Base-by-base conservation (phyloP, 2,329 filamentous ascomycete genomes). In the Pseudogymnoascus sp. region DNA sequence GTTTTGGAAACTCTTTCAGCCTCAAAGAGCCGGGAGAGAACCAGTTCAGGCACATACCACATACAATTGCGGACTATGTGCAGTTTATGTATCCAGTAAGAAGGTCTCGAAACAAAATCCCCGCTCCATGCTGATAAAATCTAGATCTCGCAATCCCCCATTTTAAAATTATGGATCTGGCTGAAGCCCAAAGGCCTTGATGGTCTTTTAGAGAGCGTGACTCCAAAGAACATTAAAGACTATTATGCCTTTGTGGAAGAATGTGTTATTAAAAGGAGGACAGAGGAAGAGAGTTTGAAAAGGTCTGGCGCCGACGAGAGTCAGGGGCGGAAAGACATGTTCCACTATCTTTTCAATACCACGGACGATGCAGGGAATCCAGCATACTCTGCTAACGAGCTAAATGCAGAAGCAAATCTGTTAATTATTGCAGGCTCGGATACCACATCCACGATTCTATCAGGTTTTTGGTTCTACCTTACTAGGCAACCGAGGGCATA, bases 391-490 rank as follows among this genome's bases (percentile, higher is more conserved):
- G 27, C 6, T 55, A 25, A 55, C 5, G 45, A 55, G 9, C 45
- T 55, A 8, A 33, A 70, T 1, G 72, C 70, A 1, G 68, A 72
- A 55, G 45, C 45, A 12, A 31, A 18, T 4, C 58, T 45, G 3
- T 27, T 63, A 31, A 37, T 61, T 52, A 12, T 31, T 60, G 61
- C 18, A 15, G 58, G 61, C 9, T 36, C 36, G 15, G 58, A 60
- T n/a, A 60, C 58, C 29, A 60, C 58, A 9, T 35, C 37, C 12
- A 52, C 40, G n/a, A 27, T 15, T 13, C 62, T 73, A 9, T 59
- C 68, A 1, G 71, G 70, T 0, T 62, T 69, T 1, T 67, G 75
- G 42, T 76, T 75, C 66, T 76, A 75, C 61, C 64, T 77, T 5
- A 64, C 67, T 5, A 67, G 67, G 36, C 67, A 74, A 52, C 68